Base-by-base conservation (phyloP, 768 basidiomycete species). In the Saitozyma podzolica region DNA sequence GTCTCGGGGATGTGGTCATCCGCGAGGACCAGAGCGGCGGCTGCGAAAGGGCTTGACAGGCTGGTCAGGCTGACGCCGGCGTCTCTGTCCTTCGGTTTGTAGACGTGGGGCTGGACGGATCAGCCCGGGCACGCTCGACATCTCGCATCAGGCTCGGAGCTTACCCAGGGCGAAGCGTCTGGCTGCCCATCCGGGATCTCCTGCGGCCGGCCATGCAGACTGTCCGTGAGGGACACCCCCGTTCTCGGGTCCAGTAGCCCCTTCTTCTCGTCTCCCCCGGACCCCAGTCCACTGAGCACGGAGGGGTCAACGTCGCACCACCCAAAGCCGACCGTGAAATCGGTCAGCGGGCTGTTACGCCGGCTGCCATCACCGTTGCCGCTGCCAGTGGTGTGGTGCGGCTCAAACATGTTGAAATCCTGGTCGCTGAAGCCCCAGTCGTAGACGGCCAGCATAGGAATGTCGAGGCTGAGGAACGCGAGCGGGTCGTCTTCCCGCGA, bases 111-210 rank as follows among this genome's bases (percentile, higher is more conserved):
- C 60, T 62, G 29, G 17, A 41, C 29, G n/a, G 8, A n/a, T 56
- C 53, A 56, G 47, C 40, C 9, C 20, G n/a, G 14, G 17, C 14
- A 29, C 29, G 29, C 29, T 29, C 29, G 5, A 29, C 2, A 29
- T 19, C 19, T n/a, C 11, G 43, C 7, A 37, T 20, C 29, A 29
- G 29, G 29, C 29, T 29, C 29, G 29, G 29, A 29, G 50, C 60
- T 56, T 37, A 62, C 60, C 60, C 60, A 62, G 19, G 10, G 8
- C 29, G 54, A 55, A 17, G 29, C 29, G 16, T 16, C 42, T 48
- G 60, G 53, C n/a, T 54, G 60, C 9, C 53, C 60, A 50, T 62
- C 60, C 13, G n/a, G 60, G 8, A 62, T 43, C 14, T 62, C 60
- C 10, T 42, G 19, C 10, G 45, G 43, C 13, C 17, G 19, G 9